phyloP scores from a whole-genome alignment of 2,329 filamentous ascomycete species.

The Coniochaeta ligniaria region DNA sequence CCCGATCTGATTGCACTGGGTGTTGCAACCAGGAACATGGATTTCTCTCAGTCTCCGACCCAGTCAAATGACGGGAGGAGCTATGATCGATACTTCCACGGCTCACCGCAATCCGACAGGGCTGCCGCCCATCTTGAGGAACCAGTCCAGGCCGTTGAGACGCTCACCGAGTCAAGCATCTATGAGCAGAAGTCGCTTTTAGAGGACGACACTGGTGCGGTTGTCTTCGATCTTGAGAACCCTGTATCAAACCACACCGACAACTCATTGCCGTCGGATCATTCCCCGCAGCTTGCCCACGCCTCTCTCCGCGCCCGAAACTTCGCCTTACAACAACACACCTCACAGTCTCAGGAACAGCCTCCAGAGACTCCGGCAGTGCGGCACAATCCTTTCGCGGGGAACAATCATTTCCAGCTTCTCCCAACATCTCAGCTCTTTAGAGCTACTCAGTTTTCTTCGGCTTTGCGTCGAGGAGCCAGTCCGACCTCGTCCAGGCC shows the following conservation, averaged over 20 bases:
- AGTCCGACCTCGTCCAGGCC: constrained; percentile 53
- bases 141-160: neutral
- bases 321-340: neutral
- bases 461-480: constrained; percentile 34
- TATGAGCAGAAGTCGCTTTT: constrained; percentile 27
- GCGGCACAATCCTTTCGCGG: constrained; percentile 39
- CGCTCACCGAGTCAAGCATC: constrained; percentile 11
- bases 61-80: constrained; percentile 50
- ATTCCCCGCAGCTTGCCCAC: neutral
- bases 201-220: constrained; percentile 42
- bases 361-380: constrained; percentile 41
- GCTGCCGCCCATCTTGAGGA: neutral
- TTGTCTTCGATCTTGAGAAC: constrained; percentile 34
- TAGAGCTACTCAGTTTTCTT: constrained; percentile 46
- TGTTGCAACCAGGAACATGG: constrained; percentile 24
- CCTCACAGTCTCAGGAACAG: constrained; percentile 6
- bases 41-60: constrained; percentile 45
- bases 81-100: constrained; percentile 36
- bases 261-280: constrained; percentile 15
- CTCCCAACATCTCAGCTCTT: constrained; percentile 43
- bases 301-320: neutral
- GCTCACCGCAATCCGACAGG: constrained; percentile 1
- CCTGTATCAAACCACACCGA: constrained; percentile 26
- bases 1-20: neutral
- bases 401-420: constrained; percentile 24